Evolutionary conservation across 257 asterid genomes (phyloP).

Genomic region (Rauvolfia tetraphylla): DNA sequence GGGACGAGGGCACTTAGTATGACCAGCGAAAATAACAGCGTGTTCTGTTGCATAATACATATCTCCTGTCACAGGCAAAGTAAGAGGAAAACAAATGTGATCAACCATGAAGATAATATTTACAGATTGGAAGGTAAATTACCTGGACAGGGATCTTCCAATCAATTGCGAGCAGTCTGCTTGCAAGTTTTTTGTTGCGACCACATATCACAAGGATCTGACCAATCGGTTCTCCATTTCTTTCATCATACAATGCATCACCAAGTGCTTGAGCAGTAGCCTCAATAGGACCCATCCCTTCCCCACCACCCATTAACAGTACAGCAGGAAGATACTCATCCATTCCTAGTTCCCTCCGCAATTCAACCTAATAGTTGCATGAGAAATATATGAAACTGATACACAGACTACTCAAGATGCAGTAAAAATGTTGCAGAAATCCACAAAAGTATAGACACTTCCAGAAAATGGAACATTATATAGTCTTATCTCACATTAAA

Average conservation of each 20-base stretch:
- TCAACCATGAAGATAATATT: neutral
- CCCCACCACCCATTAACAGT: slow-evolving; percentile 97
- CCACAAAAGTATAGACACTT: neutral
- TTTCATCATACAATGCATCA: slow-evolving; percentile 71
- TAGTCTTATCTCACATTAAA: neutral
- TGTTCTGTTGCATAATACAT: neutral
- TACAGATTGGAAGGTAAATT: slow-evolving; percentile 1
- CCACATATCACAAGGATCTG: slow-evolving; percentile 93
- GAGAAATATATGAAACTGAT: neutral
- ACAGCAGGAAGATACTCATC: slow-evolving; percentile 87
- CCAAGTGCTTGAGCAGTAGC: slow-evolving; percentile 93
- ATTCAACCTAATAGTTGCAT: slow-evolving; percentile 44
- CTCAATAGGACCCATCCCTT: slow-evolving; percentile 99
- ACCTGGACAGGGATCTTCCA: slow-evolving; percentile 80
- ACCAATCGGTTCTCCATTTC: slow-evolving; percentile 67
- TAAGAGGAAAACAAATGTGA: neutral
- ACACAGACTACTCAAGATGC: neutral
- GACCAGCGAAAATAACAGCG: neutral
- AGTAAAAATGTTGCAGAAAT: neutral
- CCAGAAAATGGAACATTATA: neutral
- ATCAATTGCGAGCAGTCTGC: slow-evolving; percentile 58
- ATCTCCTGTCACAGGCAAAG: neutral
- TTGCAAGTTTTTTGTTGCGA: slow-evolving; percentile 77
- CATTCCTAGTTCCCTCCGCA: slow-evolving; percentile 86
- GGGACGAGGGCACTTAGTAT: neutral